A percentile compares a stretch with the other conserved stretches of the same genome.
Evolutionary conservation across 139 green algal genomes (phyloP).

Genomic region (Picochlorum sp.): DNA sequence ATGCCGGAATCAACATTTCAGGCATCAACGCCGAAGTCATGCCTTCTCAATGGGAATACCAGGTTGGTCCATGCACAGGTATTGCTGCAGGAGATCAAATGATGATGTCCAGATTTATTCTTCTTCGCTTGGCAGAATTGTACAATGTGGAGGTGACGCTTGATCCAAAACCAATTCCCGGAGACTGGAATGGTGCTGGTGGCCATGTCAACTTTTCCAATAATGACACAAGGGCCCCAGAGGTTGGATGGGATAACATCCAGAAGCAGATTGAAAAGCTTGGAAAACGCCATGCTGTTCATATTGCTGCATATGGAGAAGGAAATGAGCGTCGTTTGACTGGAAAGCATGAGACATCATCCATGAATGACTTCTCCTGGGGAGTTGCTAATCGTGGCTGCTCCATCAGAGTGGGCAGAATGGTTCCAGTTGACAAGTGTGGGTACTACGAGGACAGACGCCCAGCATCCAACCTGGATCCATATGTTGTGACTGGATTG

Average conservation of each 20-base stretch:
- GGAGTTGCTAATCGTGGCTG: slow-evolving; percentile 94
- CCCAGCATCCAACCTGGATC: slow-evolving; percentile 93
- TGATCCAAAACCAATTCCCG: slow-evolving; percentile 95
- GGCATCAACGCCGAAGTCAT: slow-evolving; percentile 98
- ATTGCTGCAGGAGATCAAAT: slow-evolving; percentile 87
- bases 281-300: slow-evolving; percentile 70
- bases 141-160: slow-evolving; percentile 87
- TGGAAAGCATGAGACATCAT: slow-evolving; percentile 83
- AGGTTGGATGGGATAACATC: slow-evolving; percentile 75
- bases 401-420: slow-evolving; percentile 83
- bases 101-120: slow-evolving; percentile 93
- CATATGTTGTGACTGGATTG: slow-evolving; percentile 70
- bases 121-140: slow-evolving; percentile 74
- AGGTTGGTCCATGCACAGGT: slow-evolving; percentile 86
- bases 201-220: slow-evolving; percentile 96
- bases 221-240: slow-evolving; percentile 66
- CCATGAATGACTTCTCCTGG: slow-evolving; percentile 93
- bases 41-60: slow-evolving; percentile 97
- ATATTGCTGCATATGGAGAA: slow-evolving; percentile 75
- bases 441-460: slow-evolving; percentile 97
- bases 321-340: slow-evolving; percentile 98
- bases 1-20: slow-evolving; percentile 84
- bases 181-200: slow-evolving; percentile 98
- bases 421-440: slow-evolving; percentile 81
- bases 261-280: slow-evolving; percentile 84